Conservation (phyloP, 192 early-diverging fungal genomes). For the Coemansia sp. region DNA sequence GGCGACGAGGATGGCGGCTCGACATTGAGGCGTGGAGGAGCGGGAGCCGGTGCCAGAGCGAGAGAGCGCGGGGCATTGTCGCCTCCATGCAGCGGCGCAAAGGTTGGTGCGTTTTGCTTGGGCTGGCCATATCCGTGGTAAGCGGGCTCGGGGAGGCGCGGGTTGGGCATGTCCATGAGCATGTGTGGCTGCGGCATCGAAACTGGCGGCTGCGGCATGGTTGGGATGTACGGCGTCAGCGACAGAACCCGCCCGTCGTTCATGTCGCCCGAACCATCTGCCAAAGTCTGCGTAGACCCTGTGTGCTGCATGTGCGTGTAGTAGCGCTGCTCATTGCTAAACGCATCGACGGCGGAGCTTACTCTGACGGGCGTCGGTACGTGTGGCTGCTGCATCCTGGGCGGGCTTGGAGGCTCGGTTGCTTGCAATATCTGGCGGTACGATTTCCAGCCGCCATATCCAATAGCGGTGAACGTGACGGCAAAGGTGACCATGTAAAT, state of each 20-base stretch:
- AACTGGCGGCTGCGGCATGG: background rate
- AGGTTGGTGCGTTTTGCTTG: background rate
- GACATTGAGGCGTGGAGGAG: background rate
- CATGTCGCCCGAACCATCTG: background rate
- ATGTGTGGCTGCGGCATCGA: background rate
- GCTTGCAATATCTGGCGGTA: conserved; percentile 13
- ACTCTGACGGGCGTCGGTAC: background rate
- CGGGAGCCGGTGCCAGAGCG: background rate
- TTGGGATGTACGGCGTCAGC: conserved; percentile 2
- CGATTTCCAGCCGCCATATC: conserved; percentile 27
- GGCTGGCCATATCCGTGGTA: background rate
- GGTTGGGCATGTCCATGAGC: conserved; percentile 3
- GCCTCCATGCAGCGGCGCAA: conserved; percentile 4
- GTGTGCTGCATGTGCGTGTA: conserved; percentile 1
- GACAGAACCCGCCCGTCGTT: conserved; percentile 5
- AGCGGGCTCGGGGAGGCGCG: background rate
- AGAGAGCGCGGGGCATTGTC: background rate
- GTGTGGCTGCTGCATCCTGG: background rate
- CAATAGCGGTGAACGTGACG: conserved; percentile 25
- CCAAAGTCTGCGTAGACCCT: background rate
- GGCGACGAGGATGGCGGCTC: background rate
- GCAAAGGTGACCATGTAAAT: conserved; percentile 30
- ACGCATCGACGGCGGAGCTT: conserved; percentile 26
- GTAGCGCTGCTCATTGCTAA: conserved; percentile 26
- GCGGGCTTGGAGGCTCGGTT: background rate